Evolutionary conservation across 2,329 filamentous ascomycete species (phyloP).

Genomic region (Xylaria sp.): DNA sequence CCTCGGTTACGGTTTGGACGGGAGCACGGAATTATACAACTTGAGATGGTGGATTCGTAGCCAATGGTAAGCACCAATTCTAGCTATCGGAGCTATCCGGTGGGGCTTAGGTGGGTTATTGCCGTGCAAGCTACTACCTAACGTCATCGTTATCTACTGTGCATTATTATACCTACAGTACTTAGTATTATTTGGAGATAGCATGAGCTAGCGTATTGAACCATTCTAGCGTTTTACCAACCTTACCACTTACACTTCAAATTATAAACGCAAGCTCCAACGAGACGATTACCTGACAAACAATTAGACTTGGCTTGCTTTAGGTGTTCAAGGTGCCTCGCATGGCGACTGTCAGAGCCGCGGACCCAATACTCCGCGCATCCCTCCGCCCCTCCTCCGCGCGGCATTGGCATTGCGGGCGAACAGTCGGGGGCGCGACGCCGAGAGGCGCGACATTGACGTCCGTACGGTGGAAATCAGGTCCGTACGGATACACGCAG

Average conservation of each 20-base stretch:
- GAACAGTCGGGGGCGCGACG: background rate
- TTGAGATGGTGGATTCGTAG: background rate
- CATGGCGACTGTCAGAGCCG: constrained; percentile 35
- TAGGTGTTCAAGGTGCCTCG: background rate
- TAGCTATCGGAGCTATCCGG: background rate
- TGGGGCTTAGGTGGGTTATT: background rate
- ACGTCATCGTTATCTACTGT: background rate
- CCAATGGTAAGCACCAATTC: background rate
- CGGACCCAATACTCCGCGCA: constrained; percentile 28
- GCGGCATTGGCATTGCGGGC: constrained; percentile 5
- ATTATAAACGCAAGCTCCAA: background rate
- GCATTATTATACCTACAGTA: too few species aligned
- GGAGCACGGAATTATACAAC: background rate
- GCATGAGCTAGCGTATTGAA: background rate
- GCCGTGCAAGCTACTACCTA: background rate
- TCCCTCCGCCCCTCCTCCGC: constrained; percentile 28
- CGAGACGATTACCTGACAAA: background rate
- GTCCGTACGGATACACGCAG: constrained; percentile 83
- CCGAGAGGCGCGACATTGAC: constrained; percentile 17
- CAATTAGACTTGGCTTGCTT: background rate
- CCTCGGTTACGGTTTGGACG: constrained; percentile 1
- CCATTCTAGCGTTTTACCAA: background rate
- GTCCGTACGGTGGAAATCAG: constrained; percentile 63
- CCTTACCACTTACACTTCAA: background rate
- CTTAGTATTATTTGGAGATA: background rate